Percentiles rank a stretch among this genome's conserved stretches.
Conservation (phyloP, 805 yeast species). For the Metschnikowia shivogae region DNA sequence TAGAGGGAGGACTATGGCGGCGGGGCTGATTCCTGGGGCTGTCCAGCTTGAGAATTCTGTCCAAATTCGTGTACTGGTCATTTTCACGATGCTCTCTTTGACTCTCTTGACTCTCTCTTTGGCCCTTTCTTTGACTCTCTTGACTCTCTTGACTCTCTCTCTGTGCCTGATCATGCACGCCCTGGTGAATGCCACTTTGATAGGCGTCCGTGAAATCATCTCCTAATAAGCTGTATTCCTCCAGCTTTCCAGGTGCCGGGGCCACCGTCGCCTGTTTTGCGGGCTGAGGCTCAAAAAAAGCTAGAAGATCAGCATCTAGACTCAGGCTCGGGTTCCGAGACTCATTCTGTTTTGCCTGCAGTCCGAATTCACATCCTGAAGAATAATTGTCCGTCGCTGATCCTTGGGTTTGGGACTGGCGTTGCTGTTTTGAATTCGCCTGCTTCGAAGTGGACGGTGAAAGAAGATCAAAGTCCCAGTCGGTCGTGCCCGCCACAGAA, state of each 20-base stretch:
- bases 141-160: neutral
- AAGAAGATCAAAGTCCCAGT: slow-evolving; percentile 10
- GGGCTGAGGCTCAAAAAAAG: neutral
- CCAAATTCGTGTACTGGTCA: neutral
- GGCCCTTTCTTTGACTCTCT: neutral
- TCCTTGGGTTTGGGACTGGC: neutral
- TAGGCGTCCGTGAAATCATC: slow-evolving; percentile 44
- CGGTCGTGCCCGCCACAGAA: slow-evolving; percentile 5
- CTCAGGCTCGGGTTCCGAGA: neutral
- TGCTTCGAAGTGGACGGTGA: slow-evolving; percentile 2
- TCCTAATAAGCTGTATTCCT: slow-evolving; percentile 25
- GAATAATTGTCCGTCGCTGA: no score
- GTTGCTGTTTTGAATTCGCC: neutral
- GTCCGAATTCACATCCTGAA: no score
- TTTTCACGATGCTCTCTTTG: neutral
- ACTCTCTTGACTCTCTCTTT: slow-evolving; percentile 1
- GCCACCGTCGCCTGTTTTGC: neutral
- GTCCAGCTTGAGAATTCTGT: neutral
- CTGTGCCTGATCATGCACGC: no score
- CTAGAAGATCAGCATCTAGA: slow-evolving; percentile 1
- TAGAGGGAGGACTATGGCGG: slow-evolving; percentile 6
- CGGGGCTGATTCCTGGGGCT: neutral
- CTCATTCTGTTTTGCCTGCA: no score
- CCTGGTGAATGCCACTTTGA: neutral
- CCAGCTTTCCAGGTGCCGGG: neutral